These are phyloP conservation scores for Bidens hawaiensis DNA, from an alignment of 140 eudicot genomes.

Conservation along the genomic window DNA sequence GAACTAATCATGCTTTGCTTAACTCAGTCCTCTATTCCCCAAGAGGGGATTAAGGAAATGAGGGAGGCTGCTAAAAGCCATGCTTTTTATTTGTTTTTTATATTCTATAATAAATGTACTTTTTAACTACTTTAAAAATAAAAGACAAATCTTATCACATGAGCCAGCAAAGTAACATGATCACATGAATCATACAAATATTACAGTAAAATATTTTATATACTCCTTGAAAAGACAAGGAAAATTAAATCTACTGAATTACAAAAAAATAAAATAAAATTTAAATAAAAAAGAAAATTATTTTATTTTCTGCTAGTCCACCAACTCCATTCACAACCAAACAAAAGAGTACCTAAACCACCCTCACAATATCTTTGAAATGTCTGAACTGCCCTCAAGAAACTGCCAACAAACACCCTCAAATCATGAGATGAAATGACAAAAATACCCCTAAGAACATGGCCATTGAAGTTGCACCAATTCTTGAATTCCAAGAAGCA, in stretches of 20 bases:
- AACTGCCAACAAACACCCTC: too few species aligned
- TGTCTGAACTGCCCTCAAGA: constrained; percentile 16
- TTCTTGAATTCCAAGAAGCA: constrained; percentile 21
- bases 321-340: constrained; percentile 29
- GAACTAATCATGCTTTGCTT: too few species aligned
- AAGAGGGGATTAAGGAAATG: constrained; percentile 25
- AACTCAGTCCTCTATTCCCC: constrained; percentile 19
- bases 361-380: constrained; percentile 18
- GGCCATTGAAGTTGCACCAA: not conserved
- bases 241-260: constrained; percentile 24
- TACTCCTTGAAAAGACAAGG: constrained; percentile 20
- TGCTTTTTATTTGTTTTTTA: constrained; percentile 23
- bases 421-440: constrained; percentile 24
- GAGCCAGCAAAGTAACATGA: constrained; percentile 26
- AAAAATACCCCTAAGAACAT: constrained; percentile 16
- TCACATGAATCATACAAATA: constrained; percentile 17
- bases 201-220: constrained; percentile 26
- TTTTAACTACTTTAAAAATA: constrained; percentile 2
- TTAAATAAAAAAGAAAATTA: constrained; percentile 13
- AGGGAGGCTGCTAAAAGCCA: constrained; percentile 31
- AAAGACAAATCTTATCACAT: constrained; percentile 40
- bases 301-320: constrained; percentile 18
- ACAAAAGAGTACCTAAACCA: constrained; percentile 34
- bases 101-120: not conserved
- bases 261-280: not conserved